phyloP scores from a whole-genome alignment of 768 basidiomycete genomes.

The Agrocybe praecox region DNA sequence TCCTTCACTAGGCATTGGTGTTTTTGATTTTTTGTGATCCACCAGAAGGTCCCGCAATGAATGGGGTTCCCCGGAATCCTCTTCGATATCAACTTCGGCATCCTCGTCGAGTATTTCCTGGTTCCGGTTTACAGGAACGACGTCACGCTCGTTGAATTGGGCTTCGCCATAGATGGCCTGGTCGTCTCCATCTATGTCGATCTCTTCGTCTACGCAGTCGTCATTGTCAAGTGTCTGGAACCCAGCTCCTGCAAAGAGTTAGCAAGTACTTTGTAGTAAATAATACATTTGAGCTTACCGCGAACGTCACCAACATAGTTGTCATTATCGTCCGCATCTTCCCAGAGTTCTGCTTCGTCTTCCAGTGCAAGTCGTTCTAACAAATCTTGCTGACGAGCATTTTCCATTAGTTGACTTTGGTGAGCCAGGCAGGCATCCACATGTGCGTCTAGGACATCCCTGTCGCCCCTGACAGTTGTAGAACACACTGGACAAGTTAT shows the following conservation, averaged over 20 bases:
- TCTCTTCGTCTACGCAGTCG: constrained; percentile 77
- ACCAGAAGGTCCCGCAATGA: constrained; percentile 57
- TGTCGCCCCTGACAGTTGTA: constrained; percentile 58
- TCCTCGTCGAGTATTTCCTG: constrained; percentile 35
- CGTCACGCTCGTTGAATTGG: constrained; percentile 79
- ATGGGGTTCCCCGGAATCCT: constrained; percentile 31
- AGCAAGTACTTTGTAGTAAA: not conserved
- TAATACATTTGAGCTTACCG: constrained; percentile 33
- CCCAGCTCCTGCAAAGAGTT: constrained; percentile 57
- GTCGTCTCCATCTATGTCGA: constrained; percentile 83
- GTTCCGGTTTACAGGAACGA: constrained; percentile 42
- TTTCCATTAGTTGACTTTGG: constrained; percentile 45
- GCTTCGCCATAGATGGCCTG: constrained; percentile 63
- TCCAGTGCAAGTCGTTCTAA: constrained; percentile 26
- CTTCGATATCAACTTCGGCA: constrained; percentile 45
- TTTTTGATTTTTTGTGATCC: constrained; percentile 43
- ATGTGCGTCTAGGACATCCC: constrained; percentile 77
- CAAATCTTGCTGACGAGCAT: constrained; percentile 40
- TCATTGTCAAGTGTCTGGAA: constrained; percentile 62
- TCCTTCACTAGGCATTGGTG: constrained; percentile 15
- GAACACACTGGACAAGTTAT: constrained; percentile 75
- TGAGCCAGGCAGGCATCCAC: constrained; percentile 79
- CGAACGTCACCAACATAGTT: constrained; percentile 51
- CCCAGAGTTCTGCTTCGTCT: constrained; percentile 34
- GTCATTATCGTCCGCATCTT: constrained; percentile 31